Conservation (phyloP, 176 grass and related monocot genomes). For the Raddia distichophylla region DNA sequence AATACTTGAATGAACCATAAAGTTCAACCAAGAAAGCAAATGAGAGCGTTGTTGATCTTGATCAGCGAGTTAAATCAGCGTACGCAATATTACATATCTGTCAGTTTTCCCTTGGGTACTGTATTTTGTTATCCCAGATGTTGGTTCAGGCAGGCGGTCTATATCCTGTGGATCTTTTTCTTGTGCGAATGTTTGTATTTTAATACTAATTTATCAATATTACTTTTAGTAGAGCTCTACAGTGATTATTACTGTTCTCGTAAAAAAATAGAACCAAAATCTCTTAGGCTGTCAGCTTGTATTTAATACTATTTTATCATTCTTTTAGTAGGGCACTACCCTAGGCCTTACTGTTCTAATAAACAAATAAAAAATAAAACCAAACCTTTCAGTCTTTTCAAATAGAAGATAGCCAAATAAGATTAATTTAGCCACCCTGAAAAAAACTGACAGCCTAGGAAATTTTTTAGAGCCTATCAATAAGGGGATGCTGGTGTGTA, state of each 20-base stretch:
- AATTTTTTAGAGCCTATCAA: neutral
- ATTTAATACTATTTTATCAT: neutral
- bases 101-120: neutral
- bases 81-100: neutral
- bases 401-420: neutral
- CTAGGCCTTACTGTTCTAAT: neutral
- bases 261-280: neutral
- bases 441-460: neutral
- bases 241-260: neutral
- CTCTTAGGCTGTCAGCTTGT: neutral
- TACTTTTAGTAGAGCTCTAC: neutral
- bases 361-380: neutral
- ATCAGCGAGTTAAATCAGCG: neutral
- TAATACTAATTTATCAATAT: neutral
- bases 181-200: neutral
- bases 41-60: conserved; percentile 1
- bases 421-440: neutral
- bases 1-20: neutral
- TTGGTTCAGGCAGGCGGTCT: neutral
- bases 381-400: neutral
- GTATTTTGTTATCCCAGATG: neutral
- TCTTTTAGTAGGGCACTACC: neutral
- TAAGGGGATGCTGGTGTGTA: neutral
- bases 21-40: neutral
- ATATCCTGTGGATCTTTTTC: neutral